A percentile compares a stretch with the other conserved stretches of the same genome.
Conservation (phyloP, 768 basidiomycete species). For the Leucosporidium yakuticum region DNA sequence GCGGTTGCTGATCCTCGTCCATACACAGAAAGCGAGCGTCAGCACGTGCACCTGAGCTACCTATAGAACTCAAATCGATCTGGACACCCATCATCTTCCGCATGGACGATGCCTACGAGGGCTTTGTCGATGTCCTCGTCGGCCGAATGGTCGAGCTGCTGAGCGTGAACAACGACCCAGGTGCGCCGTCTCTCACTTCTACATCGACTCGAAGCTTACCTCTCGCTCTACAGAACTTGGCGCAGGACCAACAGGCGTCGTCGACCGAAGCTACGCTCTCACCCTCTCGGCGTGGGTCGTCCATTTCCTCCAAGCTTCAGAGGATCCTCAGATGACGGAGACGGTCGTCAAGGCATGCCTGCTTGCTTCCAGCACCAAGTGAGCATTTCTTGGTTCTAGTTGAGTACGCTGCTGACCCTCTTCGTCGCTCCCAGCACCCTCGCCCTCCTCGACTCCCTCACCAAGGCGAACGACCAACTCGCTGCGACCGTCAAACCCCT, state of each 20-base stretch:
- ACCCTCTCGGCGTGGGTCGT: constrained; percentile 17
- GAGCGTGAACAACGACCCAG: not conserved
- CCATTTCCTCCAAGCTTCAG: constrained; percentile 1
- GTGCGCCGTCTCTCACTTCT: not conserved
- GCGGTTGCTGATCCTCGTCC: not conserved
- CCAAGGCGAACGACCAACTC: not conserved
- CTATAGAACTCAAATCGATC: not conserved
- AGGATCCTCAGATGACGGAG: not conserved
- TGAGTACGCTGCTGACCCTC: not conserved
- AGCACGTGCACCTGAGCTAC: not conserved
- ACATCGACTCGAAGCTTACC: not conserved
- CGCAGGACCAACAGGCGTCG: not conserved
- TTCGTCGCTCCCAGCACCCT: not conserved
- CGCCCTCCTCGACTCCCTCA: constrained; percentile 11
- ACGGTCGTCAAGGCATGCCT: constrained; percentile 20
- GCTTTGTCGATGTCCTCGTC: not conserved
- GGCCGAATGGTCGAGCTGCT: constrained; percentile 9
- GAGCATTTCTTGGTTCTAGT: not conserved
- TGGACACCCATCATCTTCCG: not conserved
- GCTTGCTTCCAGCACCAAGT: not conserved
- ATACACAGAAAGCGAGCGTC: not conserved
- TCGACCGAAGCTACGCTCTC: constrained; percentile 3
- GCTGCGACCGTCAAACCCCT: constrained; percentile 2
- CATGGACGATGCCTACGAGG: not conserved
- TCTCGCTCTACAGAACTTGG: not conserved